A percentile compares a stretch with the other conserved stretches of the same genome.
Conservation (phyloP, 2,329 filamentous ascomycete genomes). For the Endocalyx cinctus region DNA sequence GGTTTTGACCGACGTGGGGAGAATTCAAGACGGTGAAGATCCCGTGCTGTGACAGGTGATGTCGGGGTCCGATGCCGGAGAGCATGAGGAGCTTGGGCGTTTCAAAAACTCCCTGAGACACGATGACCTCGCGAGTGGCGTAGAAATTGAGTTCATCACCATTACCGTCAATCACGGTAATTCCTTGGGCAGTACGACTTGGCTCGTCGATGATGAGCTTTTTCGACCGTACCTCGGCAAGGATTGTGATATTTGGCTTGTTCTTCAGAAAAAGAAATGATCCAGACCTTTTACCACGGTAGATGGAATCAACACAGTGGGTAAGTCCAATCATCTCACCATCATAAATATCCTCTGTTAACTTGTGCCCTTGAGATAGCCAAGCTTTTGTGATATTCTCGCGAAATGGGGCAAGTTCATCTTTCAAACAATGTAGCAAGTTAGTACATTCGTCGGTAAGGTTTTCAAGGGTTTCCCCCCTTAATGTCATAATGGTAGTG, state of each 20-base stretch:
- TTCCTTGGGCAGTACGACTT: slow-evolving; percentile 35
- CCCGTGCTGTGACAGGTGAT: slow-evolving; percentile 46
- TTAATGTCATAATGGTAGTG: too few relatives aligned
- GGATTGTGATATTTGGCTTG: slow-evolving; percentile 52
- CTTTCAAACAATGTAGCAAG: too few relatives aligned
- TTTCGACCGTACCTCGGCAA: slow-evolving; percentile 45
- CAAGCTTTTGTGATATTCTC: slow-evolving; percentile 46
- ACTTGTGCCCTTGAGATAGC: slow-evolving; percentile 44
- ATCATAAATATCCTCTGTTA: slow-evolving; percentile 52
- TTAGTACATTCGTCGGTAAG: too few relatives aligned
- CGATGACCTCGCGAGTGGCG: slow-evolving; percentile 44
- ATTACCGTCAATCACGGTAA: slow-evolving; percentile 38
- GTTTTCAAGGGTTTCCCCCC: too few relatives aligned
- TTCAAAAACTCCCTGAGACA: slow-evolving; percentile 54
- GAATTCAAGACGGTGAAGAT: slow-evolving; percentile 52
- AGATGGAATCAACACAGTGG: slow-evolving; percentile 51
- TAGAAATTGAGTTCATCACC: slow-evolving; percentile 39
- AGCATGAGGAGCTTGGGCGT: slow-evolving; percentile 62
- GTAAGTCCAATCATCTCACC: slow-evolving; percentile 50
- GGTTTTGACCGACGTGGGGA: slow-evolving; percentile 59
- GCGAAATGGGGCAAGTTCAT: slow-evolving; percentile 49
- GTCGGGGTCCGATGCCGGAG: slow-evolving; percentile 55
- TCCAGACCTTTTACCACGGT: slow-evolving; percentile 50
- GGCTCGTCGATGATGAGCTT: slow-evolving; percentile 46
- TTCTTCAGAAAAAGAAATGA: slow-evolving; percentile 46